Conservation (phyloP, 768 basidiomycete species). For the Macrolepiota dolichaula region DNA sequence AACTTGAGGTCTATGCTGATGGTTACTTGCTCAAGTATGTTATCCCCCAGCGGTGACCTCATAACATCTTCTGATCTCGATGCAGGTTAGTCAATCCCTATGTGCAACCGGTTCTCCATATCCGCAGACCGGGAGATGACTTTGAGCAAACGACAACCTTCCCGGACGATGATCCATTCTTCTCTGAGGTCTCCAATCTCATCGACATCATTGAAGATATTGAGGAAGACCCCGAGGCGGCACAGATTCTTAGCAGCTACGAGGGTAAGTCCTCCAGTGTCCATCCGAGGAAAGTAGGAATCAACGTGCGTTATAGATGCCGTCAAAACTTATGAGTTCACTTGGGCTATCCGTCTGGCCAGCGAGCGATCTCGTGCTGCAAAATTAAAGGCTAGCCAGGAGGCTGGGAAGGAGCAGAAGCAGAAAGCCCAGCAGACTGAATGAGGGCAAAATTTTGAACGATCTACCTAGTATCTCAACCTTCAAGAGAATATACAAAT, state of each 20-base stretch:
- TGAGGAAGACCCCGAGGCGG: constrained; percentile 78
- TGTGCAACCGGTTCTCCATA: constrained; percentile 82
- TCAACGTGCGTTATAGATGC: constrained; percentile 50
- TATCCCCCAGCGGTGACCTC: background rate
- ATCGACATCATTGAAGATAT: constrained; percentile 90
- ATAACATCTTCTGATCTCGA: background rate
- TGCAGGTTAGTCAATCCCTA: constrained; percentile 86
- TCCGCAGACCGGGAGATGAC: constrained; percentile 83
- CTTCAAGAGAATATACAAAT: background rate
- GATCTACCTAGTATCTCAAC: too few species aligned
- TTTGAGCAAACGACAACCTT: constrained; percentile 67
- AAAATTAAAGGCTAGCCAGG: constrained; percentile 33
- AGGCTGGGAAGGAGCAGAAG: constrained; percentile 25
- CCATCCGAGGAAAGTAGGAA: background rate
- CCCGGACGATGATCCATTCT: constrained; percentile 87
- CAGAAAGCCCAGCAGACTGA: constrained; percentile 15
- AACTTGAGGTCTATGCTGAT: constrained; percentile 91
- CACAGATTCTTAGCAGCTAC: constrained; percentile 78
- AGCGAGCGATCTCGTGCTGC: constrained; percentile 61
- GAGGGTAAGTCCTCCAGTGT: constrained; percentile 51
- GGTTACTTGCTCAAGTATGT: constrained; percentile 80
- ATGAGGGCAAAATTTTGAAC: background rate
- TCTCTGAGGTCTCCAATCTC: constrained; percentile 88
- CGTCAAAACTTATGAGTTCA: constrained; percentile 84
- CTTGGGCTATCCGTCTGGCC: constrained; percentile 88